These are phyloP conservation scores for Phyllosticta paracitricarpa DNA, from an alignment of 2,329 filamentous ascomycete species.

Conservation along the genomic window DNA sequence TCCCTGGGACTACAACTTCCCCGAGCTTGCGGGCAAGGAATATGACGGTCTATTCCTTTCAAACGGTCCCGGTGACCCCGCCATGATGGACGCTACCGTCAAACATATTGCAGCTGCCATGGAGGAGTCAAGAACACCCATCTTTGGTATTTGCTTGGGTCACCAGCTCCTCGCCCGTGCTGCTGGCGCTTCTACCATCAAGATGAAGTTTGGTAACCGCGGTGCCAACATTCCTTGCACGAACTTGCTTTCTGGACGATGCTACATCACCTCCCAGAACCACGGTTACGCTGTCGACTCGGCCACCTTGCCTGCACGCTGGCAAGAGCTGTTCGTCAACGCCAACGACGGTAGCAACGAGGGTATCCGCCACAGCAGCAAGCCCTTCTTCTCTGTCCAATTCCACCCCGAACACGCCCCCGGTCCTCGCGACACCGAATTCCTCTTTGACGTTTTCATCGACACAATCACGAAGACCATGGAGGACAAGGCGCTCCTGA, in stretches of 20 bases:
- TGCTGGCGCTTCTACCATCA: slow-evolving; percentile 72
- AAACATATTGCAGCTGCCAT: slow-evolving; percentile 69
- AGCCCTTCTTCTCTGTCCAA: slow-evolving; percentile 97
- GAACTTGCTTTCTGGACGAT: slow-evolving; percentile 87
- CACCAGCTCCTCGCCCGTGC: slow-evolving; percentile 88
- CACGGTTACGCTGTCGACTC: slow-evolving; percentile 92
- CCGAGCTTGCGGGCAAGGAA: slow-evolving; percentile 61
- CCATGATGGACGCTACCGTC: slow-evolving; percentile 70
- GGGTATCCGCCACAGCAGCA: slow-evolving; percentile 78
- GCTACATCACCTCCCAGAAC: slow-evolving; percentile 98
- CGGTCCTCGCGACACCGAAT: slow-evolving; percentile 90
- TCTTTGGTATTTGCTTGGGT: slow-evolving; percentile 94
- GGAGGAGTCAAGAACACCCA: slow-evolving; percentile 68
- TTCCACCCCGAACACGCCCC: slow-evolving; percentile 98
- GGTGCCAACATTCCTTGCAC: slow-evolving; percentile 98
- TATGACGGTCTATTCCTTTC: slow-evolving; percentile 97
- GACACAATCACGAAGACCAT: slow-evolving; percentile 67
- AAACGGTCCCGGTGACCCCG: slow-evolving; percentile 93
- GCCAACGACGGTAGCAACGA: slow-evolving; percentile 98
- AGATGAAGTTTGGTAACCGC: slow-evolving; percentile 99
- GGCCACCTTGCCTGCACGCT: slow-evolving; percentile 61
- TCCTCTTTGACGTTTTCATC: slow-evolving; percentile 94
- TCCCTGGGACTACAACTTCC: slow-evolving; percentile 93
- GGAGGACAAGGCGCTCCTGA: slow-evolving; percentile 55
- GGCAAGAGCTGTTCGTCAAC: slow-evolving; percentile 94